Evolutionary conservation across 225 moss, liverwort and hornwort genomes (phyloP).

Genomic region (Pleurozium schreberi): DNA sequence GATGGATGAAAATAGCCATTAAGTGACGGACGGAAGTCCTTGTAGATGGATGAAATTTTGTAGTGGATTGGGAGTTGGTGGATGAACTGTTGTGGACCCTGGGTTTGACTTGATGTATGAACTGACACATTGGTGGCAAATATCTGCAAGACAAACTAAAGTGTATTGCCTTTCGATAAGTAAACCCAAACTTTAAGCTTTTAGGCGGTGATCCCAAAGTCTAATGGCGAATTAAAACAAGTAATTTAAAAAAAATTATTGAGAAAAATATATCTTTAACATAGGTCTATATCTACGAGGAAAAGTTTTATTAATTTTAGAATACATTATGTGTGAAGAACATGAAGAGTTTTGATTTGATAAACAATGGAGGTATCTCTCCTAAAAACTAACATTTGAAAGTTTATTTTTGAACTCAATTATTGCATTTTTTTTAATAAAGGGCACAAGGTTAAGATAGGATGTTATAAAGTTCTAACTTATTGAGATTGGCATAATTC

Average conservation of each 20-base stretch:
- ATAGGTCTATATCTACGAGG: too few species aligned
- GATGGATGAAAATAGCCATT: neutral
- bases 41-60: neutral
- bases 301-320: neutral
- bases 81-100: neutral
- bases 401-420: neutral
- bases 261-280: neutral
- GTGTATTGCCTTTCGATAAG: neutral
- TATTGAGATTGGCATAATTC: neutral
- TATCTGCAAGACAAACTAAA: neutral
- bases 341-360: neutral
- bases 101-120: neutral
- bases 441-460: too few species aligned
- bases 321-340: too few species aligned
- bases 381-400: neutral
- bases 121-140: neutral
- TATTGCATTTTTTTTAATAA: too few species aligned
- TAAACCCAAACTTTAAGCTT: neutral
- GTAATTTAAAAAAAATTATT: neutral
- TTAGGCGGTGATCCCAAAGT: neutral
- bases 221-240: neutral
- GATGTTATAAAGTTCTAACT: neutral
- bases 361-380: fast-evolving
- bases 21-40: neutral
- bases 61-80: neutral